Conservation (phyloP, 2,329 filamentous ascomycete species). For the Exophiala dermatitidis region DNA sequence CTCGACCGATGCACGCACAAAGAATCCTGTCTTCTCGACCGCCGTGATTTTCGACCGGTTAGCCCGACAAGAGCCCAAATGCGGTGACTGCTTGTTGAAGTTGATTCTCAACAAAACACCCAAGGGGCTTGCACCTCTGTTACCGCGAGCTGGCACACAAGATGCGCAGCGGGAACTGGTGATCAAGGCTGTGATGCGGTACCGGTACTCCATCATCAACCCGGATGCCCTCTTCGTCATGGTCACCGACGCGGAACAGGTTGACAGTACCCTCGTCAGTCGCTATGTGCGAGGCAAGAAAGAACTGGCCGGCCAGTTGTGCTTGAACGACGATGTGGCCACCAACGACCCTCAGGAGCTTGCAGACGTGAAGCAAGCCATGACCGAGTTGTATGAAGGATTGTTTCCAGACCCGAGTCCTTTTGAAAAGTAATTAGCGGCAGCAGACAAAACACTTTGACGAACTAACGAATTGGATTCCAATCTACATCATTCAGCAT, state of each 20-base stretch:
- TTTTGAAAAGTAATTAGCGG: background rate
- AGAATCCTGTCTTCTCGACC: constrained; percentile 16
- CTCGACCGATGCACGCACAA: constrained; percentile 6
- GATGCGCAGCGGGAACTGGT: constrained; percentile 14
- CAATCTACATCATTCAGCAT: background rate
- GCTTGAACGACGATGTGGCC: constrained; percentile 20
- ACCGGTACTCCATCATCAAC: constrained; percentile 15
- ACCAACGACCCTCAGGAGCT: constrained; percentile 17
- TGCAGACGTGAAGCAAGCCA: constrained; percentile 13
- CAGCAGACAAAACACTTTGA: background rate
- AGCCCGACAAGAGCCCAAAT: constrained; percentile 14
- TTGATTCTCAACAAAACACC: constrained; percentile 14
- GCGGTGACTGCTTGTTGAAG: constrained; percentile 21
- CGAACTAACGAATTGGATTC: constrained; percentile 1
- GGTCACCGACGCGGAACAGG: constrained; percentile 21
- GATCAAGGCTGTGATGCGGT: constrained; percentile 19
- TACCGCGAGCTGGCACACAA: constrained; percentile 12
- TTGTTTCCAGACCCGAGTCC: constrained; percentile 12
- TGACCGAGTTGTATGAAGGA: constrained; percentile 17
- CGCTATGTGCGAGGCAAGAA: constrained; percentile 13
- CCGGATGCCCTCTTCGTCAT: constrained; percentile 20
- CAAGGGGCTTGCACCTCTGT: constrained; percentile 11
- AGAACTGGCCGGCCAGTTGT: constrained; percentile 17
- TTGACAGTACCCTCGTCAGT: constrained; percentile 13
- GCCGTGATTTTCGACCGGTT: constrained; percentile 16